phyloP scores from a whole-genome alignment of 2,329 filamentous ascomycete genomes.

The Juglanconis sp. region DNA sequence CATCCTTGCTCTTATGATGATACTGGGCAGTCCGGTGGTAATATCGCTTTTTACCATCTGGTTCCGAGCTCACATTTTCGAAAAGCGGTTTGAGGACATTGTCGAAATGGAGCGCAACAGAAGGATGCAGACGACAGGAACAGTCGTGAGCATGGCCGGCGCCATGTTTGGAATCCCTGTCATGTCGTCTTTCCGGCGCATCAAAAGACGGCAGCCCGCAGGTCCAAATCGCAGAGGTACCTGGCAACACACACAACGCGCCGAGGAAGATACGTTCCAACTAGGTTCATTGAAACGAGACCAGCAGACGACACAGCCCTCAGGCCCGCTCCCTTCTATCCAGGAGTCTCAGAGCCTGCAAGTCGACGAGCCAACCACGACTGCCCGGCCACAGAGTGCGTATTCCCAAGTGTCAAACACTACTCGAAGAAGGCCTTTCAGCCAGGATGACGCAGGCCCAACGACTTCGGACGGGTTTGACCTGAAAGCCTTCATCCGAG shows the following conservation, averaged over 20 bases:
- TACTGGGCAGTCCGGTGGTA: constrained; percentile 62
- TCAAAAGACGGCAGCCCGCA: not conserved
- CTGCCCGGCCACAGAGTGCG: not conserved
- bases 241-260: constrained; percentile 8
- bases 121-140: constrained; percentile 23
- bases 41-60: constrained; percentile 62
- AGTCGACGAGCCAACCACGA: not conserved
- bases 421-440: constrained; percentile 4
- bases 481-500: constrained; percentile 30
- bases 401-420: not conserved
- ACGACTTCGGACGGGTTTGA: constrained; percentile 19
- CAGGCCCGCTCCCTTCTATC: constrained; percentile 13
- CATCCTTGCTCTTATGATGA: constrained; percentile 59
- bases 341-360: constrained; percentile 9
- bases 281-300: not conserved
- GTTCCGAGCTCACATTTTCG: constrained; percentile 59
- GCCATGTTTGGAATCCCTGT: constrained; percentile 24
- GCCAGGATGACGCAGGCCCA: constrained; percentile 9
- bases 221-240: not conserved
- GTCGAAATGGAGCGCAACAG: constrained; percentile 39
- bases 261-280: constrained; percentile 11
- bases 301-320: not conserved
- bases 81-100: constrained; percentile 55
- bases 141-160: constrained; percentile 21
- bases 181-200: constrained; percentile 14